Evolutionary conservation across 495 filamentous ascomycete genomes (phyloP), one percentile per base, ranked within the genome.

Genomic region (Aspergillus coremiiformis): DNA sequence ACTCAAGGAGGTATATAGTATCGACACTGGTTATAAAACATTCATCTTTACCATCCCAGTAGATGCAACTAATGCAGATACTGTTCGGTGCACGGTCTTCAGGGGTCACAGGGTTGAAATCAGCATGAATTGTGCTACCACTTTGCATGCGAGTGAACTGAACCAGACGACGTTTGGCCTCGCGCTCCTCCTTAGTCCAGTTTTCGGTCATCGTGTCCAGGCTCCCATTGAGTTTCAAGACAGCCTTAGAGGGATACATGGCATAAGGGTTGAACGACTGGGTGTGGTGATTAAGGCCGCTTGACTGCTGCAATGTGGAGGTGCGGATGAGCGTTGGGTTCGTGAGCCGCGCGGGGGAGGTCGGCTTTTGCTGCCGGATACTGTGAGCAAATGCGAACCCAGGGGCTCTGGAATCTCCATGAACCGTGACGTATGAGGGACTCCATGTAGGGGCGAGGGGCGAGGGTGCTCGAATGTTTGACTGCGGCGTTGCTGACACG

Each of bases 1-100:
- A 86, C 69, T 97, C 93, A 0, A 98, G 78, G 11, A 98, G 77
- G 56, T 83, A 85, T 61, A 98, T 97, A 17, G 92, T 96, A 64
- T 98, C 94, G 17, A 97, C 94, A 53, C 91, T 96, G 1, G 93
- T 98, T 30, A 96, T 87, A 64, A 80, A 97, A 66, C 85, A 95
- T 56, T 93, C 87, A 5, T 83, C 68, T 62, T 89, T 93, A 60
- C 92, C 90, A 50, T 84, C 85, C 94, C 94, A 98, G 73, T 79
- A 84, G 55, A 95, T 94, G 69, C 89, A 95, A 72, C 87, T 92
- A 62, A 95, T 85, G 68, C 86, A 90, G 39, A 87, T 85, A 67
- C 84, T 88, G 61, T 87, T 84, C 0, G 83, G 81, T 0, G 65
- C 55, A 26, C 84, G 78, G 44, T 92, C 84, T 61, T 85, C 83